Conservation (phyloP, 2,329 filamentous ascomycete genomes). For the Podosphaera fusca region DNA sequence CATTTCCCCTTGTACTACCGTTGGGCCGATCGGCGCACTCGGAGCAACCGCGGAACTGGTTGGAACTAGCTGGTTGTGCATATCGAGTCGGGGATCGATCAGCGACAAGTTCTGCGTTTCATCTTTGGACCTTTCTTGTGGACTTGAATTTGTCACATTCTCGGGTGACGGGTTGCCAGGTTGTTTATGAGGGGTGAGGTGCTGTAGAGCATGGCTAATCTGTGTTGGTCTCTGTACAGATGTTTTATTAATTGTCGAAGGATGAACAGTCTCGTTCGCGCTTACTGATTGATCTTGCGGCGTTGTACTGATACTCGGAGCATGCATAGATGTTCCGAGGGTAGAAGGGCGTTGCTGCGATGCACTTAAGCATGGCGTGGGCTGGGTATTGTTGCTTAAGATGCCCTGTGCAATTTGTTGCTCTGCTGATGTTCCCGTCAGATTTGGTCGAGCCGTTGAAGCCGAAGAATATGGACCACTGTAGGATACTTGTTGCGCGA, state of each 20-base stretch:
- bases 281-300: slow-evolving; percentile 13
- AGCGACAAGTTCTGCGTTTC: slow-evolving; percentile 14
- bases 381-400: slow-evolving; percentile 8
- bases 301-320: slow-evolving; percentile 10
- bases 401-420: slow-evolving; percentile 16
- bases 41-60: slow-evolving; percentile 7
- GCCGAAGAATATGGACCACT: slow-evolving; percentile 11
- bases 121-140: slow-evolving; percentile 10
- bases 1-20: slow-evolving; percentile 12
- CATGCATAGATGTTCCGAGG: slow-evolving; percentile 15
- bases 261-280: slow-evolving; percentile 14
- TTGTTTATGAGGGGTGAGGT: slow-evolving; percentile 5
- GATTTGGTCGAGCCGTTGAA: slow-evolving; percentile 10
- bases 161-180: slow-evolving; percentile 12
- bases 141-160: slow-evolving; percentile 7
- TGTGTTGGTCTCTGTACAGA: neutral
- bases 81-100: slow-evolving; percentile 16
- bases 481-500: slow-evolving; percentile 13
- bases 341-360: slow-evolving; percentile 15
- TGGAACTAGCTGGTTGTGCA: slow-evolving; percentile 12
- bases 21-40: slow-evolving; percentile 1
- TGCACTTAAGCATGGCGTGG: slow-evolving; percentile 9
- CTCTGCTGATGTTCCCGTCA: slow-evolving; percentile 13
- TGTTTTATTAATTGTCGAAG: slow-evolving; percentile 3
- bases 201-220: neutral